A percentile compares a stretch with the other conserved stretches of the same genome.
These are phyloP conservation scores for Discostella stelligeroides DNA, from an alignment of 108 stramenopile species.

Conservation along the genomic window DNA sequence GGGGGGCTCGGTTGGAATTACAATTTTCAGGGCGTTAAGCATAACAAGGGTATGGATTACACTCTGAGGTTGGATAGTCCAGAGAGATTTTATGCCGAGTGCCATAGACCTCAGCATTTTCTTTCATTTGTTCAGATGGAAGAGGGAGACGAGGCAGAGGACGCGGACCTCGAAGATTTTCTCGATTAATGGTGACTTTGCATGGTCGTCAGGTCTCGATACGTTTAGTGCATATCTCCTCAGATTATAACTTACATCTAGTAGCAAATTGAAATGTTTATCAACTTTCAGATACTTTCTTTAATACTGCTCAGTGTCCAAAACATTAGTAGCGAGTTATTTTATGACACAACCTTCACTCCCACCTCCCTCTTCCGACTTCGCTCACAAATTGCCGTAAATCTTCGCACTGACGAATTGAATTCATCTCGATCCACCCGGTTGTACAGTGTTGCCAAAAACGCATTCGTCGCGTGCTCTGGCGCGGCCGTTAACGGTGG, in stretches of 20 bases:
- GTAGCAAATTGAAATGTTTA: no score
- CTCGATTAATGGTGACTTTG: constrained; percentile 51
- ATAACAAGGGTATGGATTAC: constrained; percentile 92
- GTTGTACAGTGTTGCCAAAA: constrained; percentile 58
- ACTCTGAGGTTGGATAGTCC: constrained; percentile 88
- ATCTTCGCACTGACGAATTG: constrained; percentile 65
- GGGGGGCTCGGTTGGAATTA: constrained; percentile 97
- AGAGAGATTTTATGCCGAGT: constrained; percentile 93
- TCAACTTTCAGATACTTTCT: neutral
- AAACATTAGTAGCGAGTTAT: neutral
- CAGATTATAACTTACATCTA: neutral
- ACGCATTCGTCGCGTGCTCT: constrained; percentile 59
- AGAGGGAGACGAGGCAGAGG: constrained; percentile 80
- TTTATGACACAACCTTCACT: neutral
- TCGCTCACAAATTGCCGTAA: constrained; percentile 65
- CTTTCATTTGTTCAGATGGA: constrained; percentile 97
- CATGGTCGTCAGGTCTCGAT: neutral
- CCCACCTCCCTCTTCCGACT: constrained; percentile 49
- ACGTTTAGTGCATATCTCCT: neutral
- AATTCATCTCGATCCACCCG: constrained; percentile 74
- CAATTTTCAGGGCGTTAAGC: constrained; percentile 99
- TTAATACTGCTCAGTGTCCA: no score
- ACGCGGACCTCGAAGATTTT: constrained; percentile 92
- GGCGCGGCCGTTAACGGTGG: constrained; percentile 59
- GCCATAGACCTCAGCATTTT: constrained; percentile 98